Conservation (phyloP, 768 basidiomycete species). For the Leccinum ochraceum region DNA sequence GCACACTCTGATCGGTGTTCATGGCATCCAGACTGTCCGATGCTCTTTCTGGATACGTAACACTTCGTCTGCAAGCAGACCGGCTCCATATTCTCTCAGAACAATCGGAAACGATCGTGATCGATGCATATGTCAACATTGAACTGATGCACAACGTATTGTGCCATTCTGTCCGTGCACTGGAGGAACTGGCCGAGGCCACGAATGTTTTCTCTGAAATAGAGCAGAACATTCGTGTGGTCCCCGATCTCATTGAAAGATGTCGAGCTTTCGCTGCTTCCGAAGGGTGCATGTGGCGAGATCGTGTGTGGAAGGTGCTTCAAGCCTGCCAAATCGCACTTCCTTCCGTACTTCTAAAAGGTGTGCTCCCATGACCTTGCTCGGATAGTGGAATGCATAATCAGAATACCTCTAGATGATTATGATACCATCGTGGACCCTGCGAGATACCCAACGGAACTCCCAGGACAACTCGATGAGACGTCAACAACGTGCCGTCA, state of each 20-base stretch:
- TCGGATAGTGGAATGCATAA: neutral
- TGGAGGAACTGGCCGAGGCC: slow-evolving; percentile 40
- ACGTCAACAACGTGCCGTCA: slow-evolving; percentile 33
- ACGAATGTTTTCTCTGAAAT: slow-evolving; percentile 36
- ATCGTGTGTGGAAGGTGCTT: slow-evolving; percentile 26
- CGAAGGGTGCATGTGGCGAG: slow-evolving; percentile 28
- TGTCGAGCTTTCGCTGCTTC: slow-evolving; percentile 26
- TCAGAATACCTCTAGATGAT: slow-evolving; percentile 36
- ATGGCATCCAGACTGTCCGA: slow-evolving; percentile 18
- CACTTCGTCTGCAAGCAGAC: slow-evolving; percentile 16
- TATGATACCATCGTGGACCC: slow-evolving; percentile 32
- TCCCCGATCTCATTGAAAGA: slow-evolving; percentile 30
- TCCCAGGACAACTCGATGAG: slow-evolving; percentile 27
- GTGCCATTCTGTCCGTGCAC: slow-evolving; percentile 25
- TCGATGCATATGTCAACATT: slow-evolving; percentile 18
- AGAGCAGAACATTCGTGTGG: slow-evolving; percentile 20
- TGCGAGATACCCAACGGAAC: slow-evolving; percentile 19
- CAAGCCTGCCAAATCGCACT: slow-evolving; percentile 21
- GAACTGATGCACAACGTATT: slow-evolving; percentile 23
- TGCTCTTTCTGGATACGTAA: slow-evolving; percentile 18
- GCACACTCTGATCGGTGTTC: neutral
- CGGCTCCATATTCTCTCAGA: slow-evolving; percentile 26
- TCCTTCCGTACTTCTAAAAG: slow-evolving; percentile 37
- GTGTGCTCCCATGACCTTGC: slow-evolving; percentile 26
- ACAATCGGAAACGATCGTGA: slow-evolving; percentile 19